Base-by-base conservation (phyloP, 2,329 filamentous ascomycete genomes). In the Apiospora rasikravindrae region DNA sequence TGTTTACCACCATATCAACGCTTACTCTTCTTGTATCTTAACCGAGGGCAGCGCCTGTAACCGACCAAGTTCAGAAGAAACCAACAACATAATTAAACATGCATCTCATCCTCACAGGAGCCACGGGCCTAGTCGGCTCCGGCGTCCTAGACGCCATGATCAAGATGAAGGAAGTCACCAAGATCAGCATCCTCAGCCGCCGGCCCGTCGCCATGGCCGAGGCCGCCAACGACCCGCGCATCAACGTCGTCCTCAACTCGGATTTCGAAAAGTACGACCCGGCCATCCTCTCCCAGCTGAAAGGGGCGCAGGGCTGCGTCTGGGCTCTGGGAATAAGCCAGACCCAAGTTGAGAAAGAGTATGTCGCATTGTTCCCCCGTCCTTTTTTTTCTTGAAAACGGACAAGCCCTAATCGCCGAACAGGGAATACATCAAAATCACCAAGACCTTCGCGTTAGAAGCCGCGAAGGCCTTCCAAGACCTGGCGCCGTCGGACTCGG, bases 311-410 rank as follows among this genome's bases (percentile, higher is more conserved):
- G 10, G 92, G 90, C 1, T 92, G 90, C 73, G 90, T 95, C 1
- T 95, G 93, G 93, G 92, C 93, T 0, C 84, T 92, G 66, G 93
- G 93, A 0, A 89, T 91, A 67, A 90, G 88, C 73, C 88, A 91
- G 77, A 89, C 80, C 14, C 82, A 86, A 53, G 91, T 93, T 10
- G 78, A 78, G 71, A 89, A 88, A 73, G 88, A 91, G 87, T 91
- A 77, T n/a, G 67, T 40, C 4, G 73, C 33, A 33, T 6, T 33
- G 33, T 33, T 33, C 6, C 64, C 10, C 40, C 19, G 16, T 3
- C 19, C 42, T 22, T 26, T 33, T n/a, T 19, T 33, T 44, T n/a
- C n/a, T n/a, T n/a, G n/a, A 19, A 33, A 29, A 16, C 44, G 5
- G 44, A 5, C 5, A 37, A 37, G 2, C 2, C 4, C 33, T 37